Base-by-base conservation (phyloP, 345 rosid genomes). In the Citrus hindsii region DNA sequence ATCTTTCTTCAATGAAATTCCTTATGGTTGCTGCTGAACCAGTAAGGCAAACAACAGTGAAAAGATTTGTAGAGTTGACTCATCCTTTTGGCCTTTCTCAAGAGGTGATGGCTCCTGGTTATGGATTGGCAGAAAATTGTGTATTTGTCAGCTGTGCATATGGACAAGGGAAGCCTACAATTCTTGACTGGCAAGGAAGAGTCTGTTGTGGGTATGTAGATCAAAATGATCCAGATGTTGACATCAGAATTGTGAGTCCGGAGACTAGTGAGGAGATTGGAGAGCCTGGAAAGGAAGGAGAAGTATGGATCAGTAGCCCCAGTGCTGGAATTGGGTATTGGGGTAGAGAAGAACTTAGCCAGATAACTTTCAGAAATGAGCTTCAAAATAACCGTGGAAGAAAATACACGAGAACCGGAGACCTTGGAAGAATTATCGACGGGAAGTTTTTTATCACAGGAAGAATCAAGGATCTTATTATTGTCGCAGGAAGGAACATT, bases 1-100 rank as follows among this genome's bases (percentile, higher is more conserved):
- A 91, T 55, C 94, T 91, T 81, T 89, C 95, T 71, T 89, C 95
- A 76, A 81, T 91, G n/a, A 64, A 83, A 56, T 91, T 91, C 83
- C 87, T 91, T 48, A 91, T 91, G 95, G 78, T 89, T 56, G 95
- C 95, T 59, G 92, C 92, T 2, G 92, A 91, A 80, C 95, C 95
- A 25, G 92, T 91, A 55, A 82, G 95, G 84, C 92, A 85, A 65
- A 84, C 72, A 76, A 91, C 89, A 5, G 40, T 89, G 63, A 87
- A n/a, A 79, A 89, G 86, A 82, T 91, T 91, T 66, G 4, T 89
- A n/a, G 91, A 87, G 77, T 88, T 88, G 69, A 83, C 92, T 71
- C 68, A 69, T 40, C 90, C 91, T 21, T 89, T 83, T 33, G 89
- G 91, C 38, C 87, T 89, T 73, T 85, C 89, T 30, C 88, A 89